Percentiles rank a stretch among this genome's conserved stretches.
These are phyloP conservation scores for Musa beccarii DNA, from an alignment of 176 grass and related monocot genomes.

Conservation along the genomic window DNA sequence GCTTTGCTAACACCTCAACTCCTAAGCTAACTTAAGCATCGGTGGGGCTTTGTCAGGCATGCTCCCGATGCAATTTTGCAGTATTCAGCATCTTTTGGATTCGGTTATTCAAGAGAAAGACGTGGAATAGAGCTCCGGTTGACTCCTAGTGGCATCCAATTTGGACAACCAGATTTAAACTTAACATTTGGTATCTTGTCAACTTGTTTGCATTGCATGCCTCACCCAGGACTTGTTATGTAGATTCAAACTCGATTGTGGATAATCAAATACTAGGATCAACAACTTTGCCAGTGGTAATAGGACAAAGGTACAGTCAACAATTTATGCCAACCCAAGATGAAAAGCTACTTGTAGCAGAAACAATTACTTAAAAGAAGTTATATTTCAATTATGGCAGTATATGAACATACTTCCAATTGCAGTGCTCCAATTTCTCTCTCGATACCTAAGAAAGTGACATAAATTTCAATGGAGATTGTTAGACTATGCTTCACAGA, in stretches of 20 bases:
- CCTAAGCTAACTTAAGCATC: too few species aligned
- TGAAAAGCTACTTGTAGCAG: too few species aligned
- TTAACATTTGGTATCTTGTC: too few species aligned
- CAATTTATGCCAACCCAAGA: not conserved
- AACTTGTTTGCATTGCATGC: too few species aligned
- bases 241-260: not conserved
- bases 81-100: too few species aligned
- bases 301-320: not conserved
- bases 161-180: too few species aligned
- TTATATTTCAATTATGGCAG: not conserved
- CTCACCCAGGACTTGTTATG: not conserved
- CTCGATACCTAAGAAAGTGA: slow-evolving; percentile 44
- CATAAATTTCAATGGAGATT: slow-evolving; percentile 12
- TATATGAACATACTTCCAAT: slow-evolving; percentile 50
- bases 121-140: too few species aligned
- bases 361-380: not conserved
- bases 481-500: slow-evolving; percentile 9
- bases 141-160: too few species aligned
- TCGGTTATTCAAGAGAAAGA: too few species aligned
- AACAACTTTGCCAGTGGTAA: not conserved
- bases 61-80: too few species aligned
- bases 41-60: too few species aligned
- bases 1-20: too few species aligned
- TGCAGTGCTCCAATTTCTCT: slow-evolving; percentile 72
- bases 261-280: not conserved